phyloP scores from a whole-genome alignment of 345 rosid genomes.

The Gossypium australe region DNA sequence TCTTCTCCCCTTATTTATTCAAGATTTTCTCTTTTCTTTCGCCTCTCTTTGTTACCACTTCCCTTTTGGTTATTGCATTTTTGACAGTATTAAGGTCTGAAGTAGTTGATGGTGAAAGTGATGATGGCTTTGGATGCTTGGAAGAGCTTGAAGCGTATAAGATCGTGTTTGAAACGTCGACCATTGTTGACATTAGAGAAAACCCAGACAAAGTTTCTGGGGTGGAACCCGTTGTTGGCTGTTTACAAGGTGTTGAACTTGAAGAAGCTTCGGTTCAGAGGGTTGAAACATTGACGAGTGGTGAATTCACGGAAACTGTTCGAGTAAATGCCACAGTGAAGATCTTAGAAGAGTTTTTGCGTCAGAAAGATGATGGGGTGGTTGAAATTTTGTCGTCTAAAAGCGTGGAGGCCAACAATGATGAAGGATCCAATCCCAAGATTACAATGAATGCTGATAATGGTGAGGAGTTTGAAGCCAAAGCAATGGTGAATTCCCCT shows the following conservation, averaged over 20 bases:
- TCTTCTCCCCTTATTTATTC: constrained; percentile 67
- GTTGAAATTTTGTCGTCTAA: constrained; percentile 17
- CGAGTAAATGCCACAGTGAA: constrained; percentile 19
- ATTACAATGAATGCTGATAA: constrained; percentile 12
- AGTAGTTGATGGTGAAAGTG: background rate
- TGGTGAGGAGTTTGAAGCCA: constrained; percentile 9
- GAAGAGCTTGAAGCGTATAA: background rate
- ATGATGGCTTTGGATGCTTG: background rate
- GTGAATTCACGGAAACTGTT: background rate
- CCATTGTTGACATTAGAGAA: constrained; percentile 22
- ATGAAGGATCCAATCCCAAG: constrained; percentile 63
- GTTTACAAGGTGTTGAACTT: constrained; percentile 14
- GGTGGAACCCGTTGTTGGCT: constrained; percentile 12
- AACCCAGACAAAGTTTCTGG: constrained; percentile 14
- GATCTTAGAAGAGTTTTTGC: constrained; percentile 33
- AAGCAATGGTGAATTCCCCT: constrained; percentile 12
- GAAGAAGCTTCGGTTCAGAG: constrained; percentile 13
- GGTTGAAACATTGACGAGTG: background rate
- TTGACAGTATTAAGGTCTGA: constrained; percentile 25
- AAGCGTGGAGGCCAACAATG: constrained; percentile 40
- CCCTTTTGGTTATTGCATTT: constrained; percentile 60
- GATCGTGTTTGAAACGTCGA: constrained; percentile 21
- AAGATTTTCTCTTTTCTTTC: constrained; percentile 76
- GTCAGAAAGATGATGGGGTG: constrained; percentile 10
- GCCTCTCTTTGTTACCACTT: constrained; percentile 75